Conservation (phyloP, 441 rosid species). For the Isatis lusitanica region DNA sequence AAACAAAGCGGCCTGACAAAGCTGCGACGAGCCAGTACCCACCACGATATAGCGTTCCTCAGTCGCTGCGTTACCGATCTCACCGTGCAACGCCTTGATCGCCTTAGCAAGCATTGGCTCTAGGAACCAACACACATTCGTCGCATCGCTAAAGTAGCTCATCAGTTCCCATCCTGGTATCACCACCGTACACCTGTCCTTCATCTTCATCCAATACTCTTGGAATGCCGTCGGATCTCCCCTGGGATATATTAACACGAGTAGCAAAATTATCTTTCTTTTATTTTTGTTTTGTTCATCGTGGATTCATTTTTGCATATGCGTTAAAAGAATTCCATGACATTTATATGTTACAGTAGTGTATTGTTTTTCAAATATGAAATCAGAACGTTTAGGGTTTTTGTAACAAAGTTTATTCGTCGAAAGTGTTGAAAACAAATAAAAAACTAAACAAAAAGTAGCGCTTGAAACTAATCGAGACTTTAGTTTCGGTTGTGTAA, state of each 20-base stretch:
- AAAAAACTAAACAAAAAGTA: background rate
- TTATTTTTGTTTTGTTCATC: background rate
- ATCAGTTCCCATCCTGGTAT: slow-evolving; percentile 59
- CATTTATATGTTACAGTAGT: background rate
- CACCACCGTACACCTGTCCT: slow-evolving; percentile 54
- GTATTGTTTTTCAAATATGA: background rate
- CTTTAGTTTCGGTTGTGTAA: background rate
- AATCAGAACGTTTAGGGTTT: background rate
- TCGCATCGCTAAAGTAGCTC: slow-evolving; percentile 75
- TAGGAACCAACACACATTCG: slow-evolving; percentile 71
- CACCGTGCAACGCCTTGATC: slow-evolving; percentile 57
- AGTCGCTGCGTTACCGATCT: slow-evolving; percentile 58
- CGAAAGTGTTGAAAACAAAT: background rate
- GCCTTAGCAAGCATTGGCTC: slow-evolving; percentile 59
- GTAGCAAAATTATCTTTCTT: background rate
- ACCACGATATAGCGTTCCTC: slow-evolving; percentile 60
- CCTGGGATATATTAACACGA: slow-evolving; percentile 36
- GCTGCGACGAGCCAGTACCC: slow-evolving; percentile 85
- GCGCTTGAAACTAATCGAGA: background rate
- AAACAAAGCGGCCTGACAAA: slow-evolving; percentile 61
- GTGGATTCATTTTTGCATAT: background rate
- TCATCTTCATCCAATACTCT: slow-evolving; percentile 59
- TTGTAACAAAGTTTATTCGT: background rate
- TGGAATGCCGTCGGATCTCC: slow-evolving; percentile 75
- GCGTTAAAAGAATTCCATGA: background rate